These are phyloP conservation scores for Wolfiporia cocos DNA, from an alignment of 1,284 basidiomycete genomes.

Conservation along the genomic window DNA sequence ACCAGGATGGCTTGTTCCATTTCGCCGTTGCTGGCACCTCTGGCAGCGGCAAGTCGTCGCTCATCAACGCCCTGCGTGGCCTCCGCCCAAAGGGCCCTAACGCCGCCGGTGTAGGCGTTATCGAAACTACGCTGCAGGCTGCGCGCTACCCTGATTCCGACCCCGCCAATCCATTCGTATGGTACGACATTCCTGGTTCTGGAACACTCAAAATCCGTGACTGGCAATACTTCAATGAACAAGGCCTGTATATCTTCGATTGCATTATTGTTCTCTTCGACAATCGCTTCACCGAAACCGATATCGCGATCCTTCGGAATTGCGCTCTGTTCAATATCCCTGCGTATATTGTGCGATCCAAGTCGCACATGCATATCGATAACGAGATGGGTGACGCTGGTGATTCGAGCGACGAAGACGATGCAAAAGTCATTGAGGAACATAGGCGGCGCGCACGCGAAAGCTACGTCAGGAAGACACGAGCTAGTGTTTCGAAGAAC, in stretches of 20 bases:
- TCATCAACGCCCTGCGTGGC: slow-evolving; percentile 7
- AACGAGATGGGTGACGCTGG: background rate
- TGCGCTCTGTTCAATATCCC: background rate
- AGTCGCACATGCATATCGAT: background rate
- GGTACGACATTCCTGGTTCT: background rate
- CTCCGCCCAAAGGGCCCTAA: background rate
- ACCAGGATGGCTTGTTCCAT: slow-evolving; percentile 3
- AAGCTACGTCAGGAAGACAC: slow-evolving; percentile 1
- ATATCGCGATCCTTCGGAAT: slow-evolving; percentile 1
- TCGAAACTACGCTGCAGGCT: background rate
- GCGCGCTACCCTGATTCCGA: background rate
- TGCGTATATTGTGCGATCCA: slow-evolving; percentile 4
- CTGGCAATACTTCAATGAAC: background rate
- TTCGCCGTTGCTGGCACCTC: slow-evolving; percentile 5
- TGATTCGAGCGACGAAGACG: too few species aligned
- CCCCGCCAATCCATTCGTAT: background rate
- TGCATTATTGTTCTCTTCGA: slow-evolving; percentile 1
- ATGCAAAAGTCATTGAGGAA: background rate
- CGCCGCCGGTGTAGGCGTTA: background rate
- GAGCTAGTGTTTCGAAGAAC: background rate
- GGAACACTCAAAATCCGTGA: background rate
- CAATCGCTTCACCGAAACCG: background rate
- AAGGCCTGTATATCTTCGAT: slow-evolving; percentile 2
- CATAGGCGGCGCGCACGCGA: background rate
- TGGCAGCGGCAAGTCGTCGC: slow-evolving; percentile 7